Conservation (phyloP, 1,284 basidiomycete species). For the Fomitopsis pinicola region DNA sequence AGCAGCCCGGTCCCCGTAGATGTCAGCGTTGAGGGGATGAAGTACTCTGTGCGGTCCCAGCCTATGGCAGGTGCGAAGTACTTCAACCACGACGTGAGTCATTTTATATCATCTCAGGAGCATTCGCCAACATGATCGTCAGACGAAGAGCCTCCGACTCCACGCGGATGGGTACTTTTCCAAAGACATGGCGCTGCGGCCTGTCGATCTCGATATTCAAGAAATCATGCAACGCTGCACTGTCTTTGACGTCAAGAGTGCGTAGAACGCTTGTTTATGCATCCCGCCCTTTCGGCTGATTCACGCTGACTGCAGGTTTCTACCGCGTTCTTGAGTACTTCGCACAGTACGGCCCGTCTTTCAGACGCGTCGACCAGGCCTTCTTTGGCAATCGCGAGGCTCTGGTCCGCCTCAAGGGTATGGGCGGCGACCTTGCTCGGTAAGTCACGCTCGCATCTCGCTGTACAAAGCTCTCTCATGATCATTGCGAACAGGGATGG, state of each 20-base stretch:
- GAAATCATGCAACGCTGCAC: neutral
- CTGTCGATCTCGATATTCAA: neutral
- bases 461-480: neutral
- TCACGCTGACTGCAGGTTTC: neutral
- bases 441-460: neutral
- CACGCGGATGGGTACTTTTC: neutral
- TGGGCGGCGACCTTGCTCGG: neutral
- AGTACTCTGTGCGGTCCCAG: constrained; percentile 24
- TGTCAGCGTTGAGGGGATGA: constrained; percentile 21
- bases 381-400: neutral
- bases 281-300: neutral
- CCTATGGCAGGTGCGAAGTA: neutral
- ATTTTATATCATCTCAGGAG: no score
- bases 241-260: no score
- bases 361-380: neutral
- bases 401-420: constrained; percentile 3
- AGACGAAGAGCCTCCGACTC: neutral
- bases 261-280: neutral
- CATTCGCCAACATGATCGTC: neutral
- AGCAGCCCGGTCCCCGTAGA: constrained; percentile 25
- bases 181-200: neutral
- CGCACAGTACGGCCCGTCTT: constrained; percentile 6
- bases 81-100: neutral
- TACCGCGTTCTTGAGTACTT: neutral
- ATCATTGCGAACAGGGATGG: neutral